These are phyloP conservation scores for Adansonia rubrostipa DNA, from an alignment of 441 rosid species.

Conservation along the genomic window DNA sequence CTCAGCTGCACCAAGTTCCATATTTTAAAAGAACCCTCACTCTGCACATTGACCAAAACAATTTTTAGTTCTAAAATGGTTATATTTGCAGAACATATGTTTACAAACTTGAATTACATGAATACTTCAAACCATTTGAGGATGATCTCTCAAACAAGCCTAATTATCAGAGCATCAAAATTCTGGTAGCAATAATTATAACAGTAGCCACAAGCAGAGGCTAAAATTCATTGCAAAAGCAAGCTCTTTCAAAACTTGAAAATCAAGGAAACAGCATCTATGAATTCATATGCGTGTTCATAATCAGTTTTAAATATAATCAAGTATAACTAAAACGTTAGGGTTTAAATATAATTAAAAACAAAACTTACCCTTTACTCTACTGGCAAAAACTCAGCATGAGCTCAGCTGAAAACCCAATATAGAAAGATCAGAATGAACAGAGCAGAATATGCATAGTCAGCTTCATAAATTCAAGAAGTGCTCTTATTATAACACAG, in stretches of 20 bases:
- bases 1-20: conserved; percentile 26
- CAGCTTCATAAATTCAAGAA: background rate
- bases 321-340: background rate
- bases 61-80: background rate
- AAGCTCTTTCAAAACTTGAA: background rate
- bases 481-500: background rate
- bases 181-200: background rate
- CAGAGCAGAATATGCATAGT: too few species aligned
- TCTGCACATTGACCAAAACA: conserved; percentile 20
- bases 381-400: conserved; percentile 2
- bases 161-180: background rate
- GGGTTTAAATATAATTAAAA: background rate
- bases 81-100: background rate
- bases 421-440: background rate
- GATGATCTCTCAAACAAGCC: too few species aligned
- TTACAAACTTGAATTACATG: background rate
- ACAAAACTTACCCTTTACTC: conserved; percentile 2
- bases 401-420: background rate
- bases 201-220: background rate
- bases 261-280: background rate
- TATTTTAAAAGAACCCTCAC: conserved; percentile 21
- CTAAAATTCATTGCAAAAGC: background rate
- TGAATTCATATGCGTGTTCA: background rate
- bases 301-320: background rate
- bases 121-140: background rate